Evolutionary conservation across 495 filamentous ascomycete species (phyloP).

Genomic region (Extremus antarcticus): DNA sequence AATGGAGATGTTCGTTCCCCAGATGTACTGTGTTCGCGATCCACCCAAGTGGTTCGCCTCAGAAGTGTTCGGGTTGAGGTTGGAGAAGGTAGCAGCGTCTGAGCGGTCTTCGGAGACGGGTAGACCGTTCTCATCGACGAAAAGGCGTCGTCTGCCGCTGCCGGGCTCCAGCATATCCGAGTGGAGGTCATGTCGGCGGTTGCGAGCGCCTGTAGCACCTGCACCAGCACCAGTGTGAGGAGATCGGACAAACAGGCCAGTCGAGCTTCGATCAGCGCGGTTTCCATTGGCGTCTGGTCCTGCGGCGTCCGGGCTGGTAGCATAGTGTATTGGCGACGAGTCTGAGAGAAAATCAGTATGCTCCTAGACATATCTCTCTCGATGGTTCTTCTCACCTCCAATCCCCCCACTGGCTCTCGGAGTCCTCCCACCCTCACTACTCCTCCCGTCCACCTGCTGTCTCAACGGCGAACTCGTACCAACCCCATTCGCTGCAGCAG

Average conservation of each 20-base stretch:
- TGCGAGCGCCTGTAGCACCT: slow-evolving; percentile 36
- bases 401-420: slow-evolving; percentile 57
- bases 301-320: slow-evolving; percentile 72
- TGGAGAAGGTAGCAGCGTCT: slow-evolving; percentile 76
- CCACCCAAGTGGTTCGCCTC: slow-evolving; percentile 84
- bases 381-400: slow-evolving; percentile 46
- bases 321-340: slow-evolving; percentile 84
- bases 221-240: slow-evolving; percentile 41
- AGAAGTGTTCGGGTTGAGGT: slow-evolving; percentile 76
- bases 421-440: slow-evolving; percentile 56
- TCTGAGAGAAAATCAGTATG: slow-evolving; percentile 38
- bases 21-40: slow-evolving; percentile 70
- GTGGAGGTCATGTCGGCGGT: slow-evolving; percentile 70
- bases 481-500: slow-evolving; percentile 36
- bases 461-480: slow-evolving; percentile 57
- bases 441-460: slow-evolving; percentile 39
- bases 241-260: slow-evolving; percentile 71
- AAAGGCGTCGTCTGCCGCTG: slow-evolving; percentile 52
- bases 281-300: slow-evolving; percentile 37
- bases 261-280: slow-evolving; percentile 59
- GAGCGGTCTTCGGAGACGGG: slow-evolving; percentile 53
- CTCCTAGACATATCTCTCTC: neutral
- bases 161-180: slow-evolving; percentile 62
- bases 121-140: slow-evolving; percentile 72
- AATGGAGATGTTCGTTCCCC: slow-evolving; percentile 95